Evolutionary conservation across 306 rosid species (phyloP).

Genomic region (Gillenia trifoliata): DNA sequence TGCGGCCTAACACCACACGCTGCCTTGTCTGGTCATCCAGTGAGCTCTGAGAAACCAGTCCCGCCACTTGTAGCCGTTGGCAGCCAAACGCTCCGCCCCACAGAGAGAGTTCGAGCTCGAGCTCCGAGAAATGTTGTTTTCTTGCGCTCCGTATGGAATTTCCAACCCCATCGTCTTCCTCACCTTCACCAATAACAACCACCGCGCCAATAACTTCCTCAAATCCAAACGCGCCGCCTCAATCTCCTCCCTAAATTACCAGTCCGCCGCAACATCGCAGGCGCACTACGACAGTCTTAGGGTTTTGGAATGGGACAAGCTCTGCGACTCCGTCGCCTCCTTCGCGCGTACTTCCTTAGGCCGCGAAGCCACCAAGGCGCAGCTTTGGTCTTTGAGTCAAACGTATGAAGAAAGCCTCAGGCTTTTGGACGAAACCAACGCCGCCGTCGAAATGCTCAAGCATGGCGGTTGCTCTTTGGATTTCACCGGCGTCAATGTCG

Average conservation of each 20-base stretch:
- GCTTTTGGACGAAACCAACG: conserved; percentile 80
- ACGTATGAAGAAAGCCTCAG: conserved; percentile 66
- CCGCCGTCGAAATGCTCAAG: conserved; percentile 78
- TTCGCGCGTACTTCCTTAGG: conserved; percentile 82
- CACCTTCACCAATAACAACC: conserved; percentile 20
- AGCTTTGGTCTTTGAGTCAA: conserved; percentile 58
- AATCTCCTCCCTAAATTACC: conserved; percentile 8
- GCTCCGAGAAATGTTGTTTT: conserved; percentile 43
- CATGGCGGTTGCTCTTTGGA: conserved; percentile 71
- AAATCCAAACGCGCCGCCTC: conserved; percentile 13
- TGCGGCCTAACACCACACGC: not conserved
- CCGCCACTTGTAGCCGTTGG: conserved; percentile 9
- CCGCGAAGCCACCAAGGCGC: conserved; percentile 68
- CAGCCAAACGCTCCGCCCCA: not conserved
- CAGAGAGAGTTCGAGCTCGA: no score
- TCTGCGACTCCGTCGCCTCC: conserved; percentile 75
- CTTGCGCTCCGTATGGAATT: conserved; percentile 14
- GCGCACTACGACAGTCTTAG: conserved; percentile 64
- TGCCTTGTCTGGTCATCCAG: not conserved
- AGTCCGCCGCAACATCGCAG: conserved; percentile 24
- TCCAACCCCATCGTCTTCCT: conserved; percentile 15
- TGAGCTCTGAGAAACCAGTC: no score
- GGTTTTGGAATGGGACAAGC: conserved; percentile 87
- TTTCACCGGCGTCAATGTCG: conserved; percentile 55
- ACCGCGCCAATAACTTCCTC: conserved; percentile 7